These are phyloP conservation scores for Leishmania guyanensis DNA, from an alignment of 208 protist species.

Conservation along the genomic window DNA sequence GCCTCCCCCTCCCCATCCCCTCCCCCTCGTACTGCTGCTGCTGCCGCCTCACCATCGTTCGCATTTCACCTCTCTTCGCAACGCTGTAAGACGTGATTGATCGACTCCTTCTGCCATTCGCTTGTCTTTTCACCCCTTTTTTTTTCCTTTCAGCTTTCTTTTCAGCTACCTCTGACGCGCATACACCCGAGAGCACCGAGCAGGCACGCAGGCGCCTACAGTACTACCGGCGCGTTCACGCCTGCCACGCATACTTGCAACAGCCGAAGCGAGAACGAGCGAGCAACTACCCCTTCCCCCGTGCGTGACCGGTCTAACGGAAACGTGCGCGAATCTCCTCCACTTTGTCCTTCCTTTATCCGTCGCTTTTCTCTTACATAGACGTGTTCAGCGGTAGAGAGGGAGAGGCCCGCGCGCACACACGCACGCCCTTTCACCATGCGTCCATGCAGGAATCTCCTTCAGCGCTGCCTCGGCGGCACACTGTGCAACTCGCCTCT, in stretches of 20 bases:
- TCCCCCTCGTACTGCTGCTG: background rate
- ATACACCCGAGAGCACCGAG: background rate
- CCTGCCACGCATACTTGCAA: background rate
- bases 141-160: background rate
- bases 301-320: background rate
- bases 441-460: constrained; percentile 1
- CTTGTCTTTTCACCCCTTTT: too few species aligned
- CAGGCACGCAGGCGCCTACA: background rate
- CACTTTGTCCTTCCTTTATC: background rate
- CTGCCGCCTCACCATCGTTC: background rate
- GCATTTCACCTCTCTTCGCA: background rate
- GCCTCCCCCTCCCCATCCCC: background rate
- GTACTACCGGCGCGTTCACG: background rate
- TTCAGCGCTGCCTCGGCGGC: constrained; percentile 22
- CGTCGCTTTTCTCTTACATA: background rate
- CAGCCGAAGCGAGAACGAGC: background rate
- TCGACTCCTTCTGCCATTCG: background rate
- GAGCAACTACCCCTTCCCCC: background rate
- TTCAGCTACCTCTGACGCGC: background rate
- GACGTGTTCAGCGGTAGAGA: background rate
- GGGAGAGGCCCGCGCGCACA: background rate
- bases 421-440: background rate
- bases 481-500: constrained; percentile 9
- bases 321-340: background rate
- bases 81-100: background rate